These are phyloP conservation scores for Biancaea sappan DNA, from an alignment of 306 rosid genomes.

Conservation along the genomic window DNA sequence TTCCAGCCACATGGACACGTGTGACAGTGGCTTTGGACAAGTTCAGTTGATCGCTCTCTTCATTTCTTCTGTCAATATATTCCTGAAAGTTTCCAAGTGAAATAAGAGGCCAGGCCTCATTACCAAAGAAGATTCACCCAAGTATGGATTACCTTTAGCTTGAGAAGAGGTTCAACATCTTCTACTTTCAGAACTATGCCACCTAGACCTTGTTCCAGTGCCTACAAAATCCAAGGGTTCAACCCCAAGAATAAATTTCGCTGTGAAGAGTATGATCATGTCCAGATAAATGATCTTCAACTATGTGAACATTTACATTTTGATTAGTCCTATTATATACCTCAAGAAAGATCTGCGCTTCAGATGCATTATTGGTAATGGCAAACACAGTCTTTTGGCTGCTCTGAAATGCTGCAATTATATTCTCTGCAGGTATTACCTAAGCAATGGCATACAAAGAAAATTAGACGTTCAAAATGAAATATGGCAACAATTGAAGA, in stretches of 20 bases:
- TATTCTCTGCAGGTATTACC: constrained; percentile 94
- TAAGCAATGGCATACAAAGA: constrained; percentile 32
- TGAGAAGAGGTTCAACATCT: constrained; percentile 68
- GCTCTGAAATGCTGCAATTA: constrained; percentile 83
- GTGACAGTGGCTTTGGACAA: constrained; percentile 78
- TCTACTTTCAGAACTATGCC: constrained; percentile 84
- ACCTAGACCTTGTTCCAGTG: constrained; percentile 85
- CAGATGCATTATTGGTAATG: constrained; percentile 52
- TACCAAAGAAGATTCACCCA: constrained; percentile 30
- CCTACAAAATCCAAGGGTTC: constrained; percentile 49
- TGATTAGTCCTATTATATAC: constrained; percentile 38
- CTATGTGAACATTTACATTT: background rate
- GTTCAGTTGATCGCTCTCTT: constrained; percentile 60
- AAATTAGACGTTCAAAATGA: constrained; percentile 20
- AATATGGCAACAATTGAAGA: background rate
- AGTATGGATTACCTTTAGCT: constrained; percentile 69
- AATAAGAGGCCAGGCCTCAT: constrained; percentile 40
- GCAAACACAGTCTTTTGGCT: constrained; percentile 75
- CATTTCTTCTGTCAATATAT: constrained; percentile 80
- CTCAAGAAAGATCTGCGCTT: constrained; percentile 86
- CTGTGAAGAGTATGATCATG: background rate
- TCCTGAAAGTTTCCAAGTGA: constrained; percentile 61
- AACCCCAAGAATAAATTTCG: constrained; percentile 12
- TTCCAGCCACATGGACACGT: constrained; percentile 66
- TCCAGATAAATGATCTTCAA: background rate